Conservation (phyloP, 1,139 yeast species). For the Martiniozyma asiatica region DNA sequence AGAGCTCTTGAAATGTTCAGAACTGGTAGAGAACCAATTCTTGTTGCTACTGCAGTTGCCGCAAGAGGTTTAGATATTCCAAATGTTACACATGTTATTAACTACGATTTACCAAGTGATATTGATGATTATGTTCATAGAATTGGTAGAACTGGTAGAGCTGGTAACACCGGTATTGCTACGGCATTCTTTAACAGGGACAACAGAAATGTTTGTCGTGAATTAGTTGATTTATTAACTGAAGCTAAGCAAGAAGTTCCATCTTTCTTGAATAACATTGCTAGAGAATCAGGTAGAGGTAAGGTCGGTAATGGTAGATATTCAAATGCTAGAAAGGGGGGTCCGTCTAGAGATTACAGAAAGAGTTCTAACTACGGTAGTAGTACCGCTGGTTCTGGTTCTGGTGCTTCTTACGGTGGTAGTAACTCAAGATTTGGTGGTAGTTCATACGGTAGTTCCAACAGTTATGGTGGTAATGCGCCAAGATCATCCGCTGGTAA, state of each 20-base stretch:
- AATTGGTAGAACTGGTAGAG: constrained; percentile 99
- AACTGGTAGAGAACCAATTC: constrained; percentile 75
- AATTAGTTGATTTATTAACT: constrained; percentile 69
- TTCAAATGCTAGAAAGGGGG: constrained; percentile 34
- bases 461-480: constrained; percentile 7
- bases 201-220: constrained; percentile 82
- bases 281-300: constrained; percentile 67
- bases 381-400: constrained; percentile 10
- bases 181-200: constrained; percentile 97
- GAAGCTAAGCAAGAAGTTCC: constrained; percentile 99
- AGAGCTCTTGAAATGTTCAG: constrained; percentile 87
- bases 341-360: constrained; percentile 27
- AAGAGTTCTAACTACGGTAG: constrained; percentile 21
- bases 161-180: constrained; percentile 97
- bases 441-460: constrained; percentile 12
- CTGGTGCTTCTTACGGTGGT: constrained; percentile 14
- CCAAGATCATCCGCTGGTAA: constrained; percentile 10
- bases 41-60: constrained; percentile 98
- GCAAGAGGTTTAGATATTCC: constrained; percentile 99
- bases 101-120: constrained; percentile 92
- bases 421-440: constrained; percentile 12
- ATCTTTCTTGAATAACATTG: constrained; percentile 64
- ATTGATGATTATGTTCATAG: constrained; percentile 98
- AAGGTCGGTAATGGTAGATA: constrained; percentile 45
- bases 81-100: constrained; percentile 93